These are phyloP conservation scores for Colletotrichum sp. DNA, from an alignment of 2,329 filamentous ascomycete species.

Conservation along the genomic window DNA sequence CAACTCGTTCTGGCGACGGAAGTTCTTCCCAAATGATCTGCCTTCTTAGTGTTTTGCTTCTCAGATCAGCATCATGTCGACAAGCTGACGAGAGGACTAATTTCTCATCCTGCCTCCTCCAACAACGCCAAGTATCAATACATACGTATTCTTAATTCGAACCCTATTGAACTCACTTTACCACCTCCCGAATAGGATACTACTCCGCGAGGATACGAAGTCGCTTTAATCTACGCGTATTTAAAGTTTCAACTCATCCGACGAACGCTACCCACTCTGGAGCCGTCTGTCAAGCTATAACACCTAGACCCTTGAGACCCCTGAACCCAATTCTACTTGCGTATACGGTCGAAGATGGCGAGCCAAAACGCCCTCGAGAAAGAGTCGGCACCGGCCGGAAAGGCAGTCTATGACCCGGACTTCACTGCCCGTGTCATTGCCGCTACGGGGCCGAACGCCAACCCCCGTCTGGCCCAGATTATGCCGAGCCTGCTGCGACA, in stretches of 20 bases:
- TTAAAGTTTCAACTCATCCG: not conserved
- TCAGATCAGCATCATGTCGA: not conserved
- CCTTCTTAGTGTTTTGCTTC: not conserved
- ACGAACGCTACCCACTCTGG: not conserved
- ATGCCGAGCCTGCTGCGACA: slow-evolving; percentile 65
- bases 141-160: not conserved
- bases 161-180: not conserved
- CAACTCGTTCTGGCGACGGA: not conserved
- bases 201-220: not conserved
- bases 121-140: not conserved
- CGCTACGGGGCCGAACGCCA: slow-evolving; percentile 66
- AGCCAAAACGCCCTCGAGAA: not conserved
- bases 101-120: not conserved
- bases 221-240: not conserved
- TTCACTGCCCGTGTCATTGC: slow-evolving; percentile 70
- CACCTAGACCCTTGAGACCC: not conserved
- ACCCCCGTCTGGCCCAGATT: slow-evolving; percentile 62
- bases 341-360: not conserved
- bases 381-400: not conserved
- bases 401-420: slow-evolving; percentile 30
- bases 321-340: not conserved
- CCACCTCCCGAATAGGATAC: not conserved
- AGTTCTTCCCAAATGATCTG: not conserved
- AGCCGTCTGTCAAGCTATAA: not conserved
- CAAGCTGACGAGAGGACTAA: not conserved